Conservation (phyloP, 2,329 filamentous ascomycete genomes). For the Chrysosporium keratinophilum region DNA sequence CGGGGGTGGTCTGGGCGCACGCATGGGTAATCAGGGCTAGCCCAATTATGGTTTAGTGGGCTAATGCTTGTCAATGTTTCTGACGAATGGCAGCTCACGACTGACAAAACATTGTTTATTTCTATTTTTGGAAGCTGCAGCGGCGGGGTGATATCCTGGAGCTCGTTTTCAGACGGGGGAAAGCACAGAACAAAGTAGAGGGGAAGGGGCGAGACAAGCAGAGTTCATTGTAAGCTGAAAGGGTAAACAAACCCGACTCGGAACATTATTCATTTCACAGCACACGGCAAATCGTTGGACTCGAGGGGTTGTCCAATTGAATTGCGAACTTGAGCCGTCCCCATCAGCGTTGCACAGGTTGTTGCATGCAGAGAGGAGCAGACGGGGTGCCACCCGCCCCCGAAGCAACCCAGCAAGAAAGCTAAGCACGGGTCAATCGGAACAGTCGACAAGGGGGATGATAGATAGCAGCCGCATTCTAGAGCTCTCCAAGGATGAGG, state of each 20-base stretch:
- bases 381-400: neutral
- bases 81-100: neutral
- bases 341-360: neutral
- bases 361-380: neutral
- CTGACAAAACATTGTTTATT: neutral
- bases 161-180: neutral
- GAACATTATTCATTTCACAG: no score
- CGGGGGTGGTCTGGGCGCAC: neutral
- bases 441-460: neutral
- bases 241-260: no score
- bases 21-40: neutral
- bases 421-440: neutral
- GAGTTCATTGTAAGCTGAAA: neutral
- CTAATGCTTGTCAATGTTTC: neutral
- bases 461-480: neutral
- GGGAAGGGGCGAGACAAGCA: neutral
- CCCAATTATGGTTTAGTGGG: neutral
- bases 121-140: slow-evolving; percentile 2
- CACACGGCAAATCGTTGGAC: no score
- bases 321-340: neutral
- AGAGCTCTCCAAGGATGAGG: neutral
- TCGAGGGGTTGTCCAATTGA: neutral
- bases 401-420: neutral
- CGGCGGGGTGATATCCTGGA: neutral
- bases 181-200: neutral